Percentiles rank a stretch among this genome's conserved stretches.
phyloP scores from a whole-genome alignment of 129 eudicot genomes.

The sunflower (Helianthus annuus) region HanXRQr2.0-SUNRISE NC_035436.2:156259643-156260142 shows the following conservation, averaged over 20 bases:
- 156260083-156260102: too few species aligned
- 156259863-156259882: too few species aligned
- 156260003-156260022: too few species aligned
- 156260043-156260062: too few species aligned
- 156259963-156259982: not conserved
- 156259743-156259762: constrained; percentile 33
- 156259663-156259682: constrained; percentile 27
- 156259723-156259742: constrained; percentile 36
- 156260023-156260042: too few species aligned
- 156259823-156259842: too few species aligned
- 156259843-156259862: not conserved
- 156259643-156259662: constrained; percentile 36
- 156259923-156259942: too few species aligned
- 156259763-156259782: constrained; percentile 1
- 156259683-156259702: constrained; percentile 44
- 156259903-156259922: too few species aligned
- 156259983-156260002: not conserved
- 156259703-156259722: constrained; percentile 39
- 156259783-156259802: not conserved
- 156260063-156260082: too few species aligned
- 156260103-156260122: too few species aligned
- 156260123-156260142: too few species aligned
- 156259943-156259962: not conserved
- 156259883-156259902: too few species aligned
- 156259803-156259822: constrained; percentile 7